Percentiles rank a stretch among this genome's conserved stretches.
These are phyloP conservation scores for Saccharomycopsis hybrid DNA, from an alignment of 1,139 yeast genomes.

Conservation along the genomic window DNA sequence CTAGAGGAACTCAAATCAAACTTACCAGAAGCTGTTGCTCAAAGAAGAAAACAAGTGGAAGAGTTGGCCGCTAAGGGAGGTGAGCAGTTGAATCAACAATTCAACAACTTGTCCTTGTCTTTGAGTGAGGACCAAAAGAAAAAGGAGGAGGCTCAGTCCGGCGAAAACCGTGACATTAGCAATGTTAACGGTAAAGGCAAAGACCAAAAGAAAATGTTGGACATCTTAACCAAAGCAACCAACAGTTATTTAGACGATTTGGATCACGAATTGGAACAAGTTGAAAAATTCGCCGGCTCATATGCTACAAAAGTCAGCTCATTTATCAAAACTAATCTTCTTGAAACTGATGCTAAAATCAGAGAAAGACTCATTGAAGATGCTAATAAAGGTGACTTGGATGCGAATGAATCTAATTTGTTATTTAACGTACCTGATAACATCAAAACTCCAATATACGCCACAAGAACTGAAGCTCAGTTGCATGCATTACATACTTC, in stretches of 20 bases:
- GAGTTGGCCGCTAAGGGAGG: constrained; percentile 26
- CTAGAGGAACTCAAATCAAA: constrained; percentile 5
- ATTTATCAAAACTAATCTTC: constrained; percentile 48
- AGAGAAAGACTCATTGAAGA: constrained; percentile 19
- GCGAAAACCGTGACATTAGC: neutral
- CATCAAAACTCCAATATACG: constrained; percentile 34
- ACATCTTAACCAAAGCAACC: constrained; percentile 39
- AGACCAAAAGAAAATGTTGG: constrained; percentile 28
- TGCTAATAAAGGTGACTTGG: constrained; percentile 26
- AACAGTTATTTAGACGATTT: constrained; percentile 55
- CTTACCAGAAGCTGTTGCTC: constrained; percentile 7
- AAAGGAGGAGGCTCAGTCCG: constrained; percentile 11
- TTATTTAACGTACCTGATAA: constrained; percentile 35
- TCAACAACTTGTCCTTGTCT: constrained; percentile 5
- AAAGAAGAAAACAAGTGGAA: constrained; percentile 30
- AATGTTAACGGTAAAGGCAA: neutral
- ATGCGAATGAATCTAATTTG: constrained; percentile 34
- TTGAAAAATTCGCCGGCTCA: constrained; percentile 58
- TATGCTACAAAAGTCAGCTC: constrained; percentile 54
- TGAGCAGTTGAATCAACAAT: constrained; percentile 7
- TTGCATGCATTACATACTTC: constrained; percentile 45
- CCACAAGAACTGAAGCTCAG: constrained; percentile 55
- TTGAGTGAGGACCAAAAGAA: constrained; percentile 6
- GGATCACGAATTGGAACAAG: constrained; percentile 60
- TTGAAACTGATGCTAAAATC: constrained; percentile 28